phyloP scores from a whole-genome alignment of 768 basidiomycete species.

The Cubamyces lactineus region DNA sequence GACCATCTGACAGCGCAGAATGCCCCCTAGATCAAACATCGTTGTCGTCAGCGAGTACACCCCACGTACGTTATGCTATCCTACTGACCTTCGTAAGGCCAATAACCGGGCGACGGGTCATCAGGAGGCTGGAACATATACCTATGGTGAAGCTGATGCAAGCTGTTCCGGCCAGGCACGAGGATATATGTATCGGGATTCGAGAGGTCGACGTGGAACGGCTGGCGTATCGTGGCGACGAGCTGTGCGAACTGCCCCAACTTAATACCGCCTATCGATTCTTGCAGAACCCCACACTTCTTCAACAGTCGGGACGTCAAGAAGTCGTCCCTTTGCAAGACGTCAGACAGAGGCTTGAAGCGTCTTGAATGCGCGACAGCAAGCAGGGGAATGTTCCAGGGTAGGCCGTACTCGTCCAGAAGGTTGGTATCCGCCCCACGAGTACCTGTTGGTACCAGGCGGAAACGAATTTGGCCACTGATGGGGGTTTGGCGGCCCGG shows the following conservation, averaged over 20 bases:
- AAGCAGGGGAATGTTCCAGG: slow-evolving; percentile 9
- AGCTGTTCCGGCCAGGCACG: background rate
- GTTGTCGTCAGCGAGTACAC: background rate
- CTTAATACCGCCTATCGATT: background rate
- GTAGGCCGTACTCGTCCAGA: slow-evolving; percentile 4
- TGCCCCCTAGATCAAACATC: background rate
- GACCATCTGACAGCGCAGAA: background rate
- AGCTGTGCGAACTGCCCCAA: slow-evolving; percentile 1
- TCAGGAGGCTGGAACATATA: background rate
- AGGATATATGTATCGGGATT: background rate
- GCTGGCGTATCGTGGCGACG: background rate
- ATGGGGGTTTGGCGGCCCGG: background rate
- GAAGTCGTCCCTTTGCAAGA: background rate
- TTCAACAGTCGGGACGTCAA: background rate
- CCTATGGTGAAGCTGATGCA: background rate
- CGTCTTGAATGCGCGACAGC: background rate
- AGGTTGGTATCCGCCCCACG: background rate
- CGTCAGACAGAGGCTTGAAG: background rate
- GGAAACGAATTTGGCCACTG: slow-evolving; percentile 11
- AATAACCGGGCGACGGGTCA: background rate
- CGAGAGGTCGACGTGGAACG: slow-evolving; percentile 5
- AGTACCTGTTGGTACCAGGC: background rate
- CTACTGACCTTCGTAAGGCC: background rate
- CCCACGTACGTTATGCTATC: background rate
- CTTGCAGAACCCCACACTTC: background rate